Conservation (phyloP, 2,329 filamentous ascomycete species). For the Hortaea sp. region DNA sequence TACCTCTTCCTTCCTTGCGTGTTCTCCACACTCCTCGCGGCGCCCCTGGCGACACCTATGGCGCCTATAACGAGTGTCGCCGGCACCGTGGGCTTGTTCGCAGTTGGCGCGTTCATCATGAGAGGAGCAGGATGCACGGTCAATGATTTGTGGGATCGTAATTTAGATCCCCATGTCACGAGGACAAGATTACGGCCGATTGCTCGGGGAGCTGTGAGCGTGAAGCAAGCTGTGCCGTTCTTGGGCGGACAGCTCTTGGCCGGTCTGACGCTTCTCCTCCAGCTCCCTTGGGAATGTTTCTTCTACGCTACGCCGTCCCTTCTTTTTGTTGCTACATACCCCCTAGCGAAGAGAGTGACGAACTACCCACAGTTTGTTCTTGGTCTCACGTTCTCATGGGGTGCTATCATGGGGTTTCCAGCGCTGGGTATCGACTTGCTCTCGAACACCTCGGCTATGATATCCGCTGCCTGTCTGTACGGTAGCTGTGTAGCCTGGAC, state of each 20-base stretch:
- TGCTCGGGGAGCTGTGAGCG: constrained; percentile 65
- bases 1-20: constrained; percentile 80
- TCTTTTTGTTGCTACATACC: constrained; percentile 63
- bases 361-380: constrained; percentile 80
- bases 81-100: constrained; percentile 58
- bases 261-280: constrained; percentile 63
- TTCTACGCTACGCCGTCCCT: constrained; percentile 70
- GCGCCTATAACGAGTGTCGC: constrained; percentile 51
- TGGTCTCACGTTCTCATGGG: constrained; percentile 81
- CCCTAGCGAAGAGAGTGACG: constrained; percentile 74
- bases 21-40: constrained; percentile 73
- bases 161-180: constrained; percentile 70
- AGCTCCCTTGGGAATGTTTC: constrained; percentile 64
- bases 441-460: constrained; percentile 49
- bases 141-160: constrained; percentile 84
- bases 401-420: constrained; percentile 78
- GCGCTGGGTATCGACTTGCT: constrained; percentile 71
- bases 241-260: constrained; percentile 64
- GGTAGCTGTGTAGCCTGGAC: constrained; percentile 77
- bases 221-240: constrained; percentile 61
- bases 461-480: constrained; percentile 61
- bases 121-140: constrained; percentile 79
- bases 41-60: constrained; percentile 55
- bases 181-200: constrained; percentile 72
- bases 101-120: constrained; percentile 71